Evolutionary conservation across 106 monocot genomes (phyloP).

Genomic region (Acorus gramineus): DNA sequence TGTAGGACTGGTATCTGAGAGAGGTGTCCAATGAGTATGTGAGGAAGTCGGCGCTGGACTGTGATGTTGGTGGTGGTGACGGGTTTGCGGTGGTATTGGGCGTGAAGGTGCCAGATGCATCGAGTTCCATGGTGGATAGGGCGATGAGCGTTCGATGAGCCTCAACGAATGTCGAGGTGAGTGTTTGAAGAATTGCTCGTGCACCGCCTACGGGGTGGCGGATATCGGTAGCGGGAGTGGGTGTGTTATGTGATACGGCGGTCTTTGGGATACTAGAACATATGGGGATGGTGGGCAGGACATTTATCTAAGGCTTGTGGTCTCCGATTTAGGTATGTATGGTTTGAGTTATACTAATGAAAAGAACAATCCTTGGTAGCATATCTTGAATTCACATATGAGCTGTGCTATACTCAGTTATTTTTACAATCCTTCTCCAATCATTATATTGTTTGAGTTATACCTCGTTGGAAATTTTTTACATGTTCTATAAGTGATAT

Average conservation of each 20-base stretch:
- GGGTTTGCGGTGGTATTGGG: neutral
- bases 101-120: conserved; percentile 12
- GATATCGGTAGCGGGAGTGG: neutral
- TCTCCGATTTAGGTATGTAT: neutral
- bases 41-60: conserved; percentile 10
- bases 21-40: conserved; percentile 2
- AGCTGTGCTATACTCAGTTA: no score
- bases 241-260: conserved; percentile 1
- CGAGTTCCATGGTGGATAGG: neutral
- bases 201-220: conserved; percentile 4
- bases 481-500: no score
- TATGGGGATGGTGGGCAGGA: conserved; percentile 1
- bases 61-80: conserved; percentile 7
- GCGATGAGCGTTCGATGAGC: no score
- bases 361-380: no score
- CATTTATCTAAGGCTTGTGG: neutral
- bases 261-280: neutral
- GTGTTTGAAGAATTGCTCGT: conserved; percentile 11
- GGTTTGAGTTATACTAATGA: no score
- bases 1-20: conserved; percentile 4
- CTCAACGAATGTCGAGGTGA: neutral
- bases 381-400: no score
- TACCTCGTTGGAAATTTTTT: no score
- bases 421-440: no score
- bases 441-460: no score